Conservation (phyloP, 2,329 filamentous ascomycete genomes). For the Cladosporium velox region DNA sequence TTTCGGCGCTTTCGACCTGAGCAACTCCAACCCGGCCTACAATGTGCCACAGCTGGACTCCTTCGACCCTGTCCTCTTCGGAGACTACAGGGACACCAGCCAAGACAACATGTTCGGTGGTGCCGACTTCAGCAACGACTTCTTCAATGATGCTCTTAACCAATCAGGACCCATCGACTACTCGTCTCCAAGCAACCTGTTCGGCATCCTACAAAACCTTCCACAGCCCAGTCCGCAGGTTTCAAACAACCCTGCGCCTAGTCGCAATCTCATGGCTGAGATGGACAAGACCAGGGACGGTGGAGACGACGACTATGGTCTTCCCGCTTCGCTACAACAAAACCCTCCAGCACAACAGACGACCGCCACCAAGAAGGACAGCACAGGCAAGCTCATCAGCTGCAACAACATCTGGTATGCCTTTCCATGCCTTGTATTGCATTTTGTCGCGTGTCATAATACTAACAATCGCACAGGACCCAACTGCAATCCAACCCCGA, state of each 20-base stretch:
- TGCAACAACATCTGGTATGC: slow-evolving; percentile 93
- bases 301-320: slow-evolving; percentile 63
- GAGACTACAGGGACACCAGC: slow-evolving; percentile 87
- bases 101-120: slow-evolving; percentile 71
- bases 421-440: background rate
- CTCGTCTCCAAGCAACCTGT: slow-evolving; percentile 73
- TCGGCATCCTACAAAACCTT: slow-evolving; percentile 50
- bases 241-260: slow-evolving; percentile 30
- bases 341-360: slow-evolving; percentile 13
- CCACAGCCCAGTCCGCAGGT: slow-evolving; percentile 23
- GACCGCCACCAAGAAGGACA: slow-evolving; percentile 25
- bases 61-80: slow-evolving; percentile 90
- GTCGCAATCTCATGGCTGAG: slow-evolving; percentile 67
- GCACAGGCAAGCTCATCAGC: slow-evolving; percentile 63
- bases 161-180: slow-evolving; percentile 59
- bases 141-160: slow-evolving; percentile 63
- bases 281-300: slow-evolving; percentile 75
- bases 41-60: slow-evolving; percentile 56
- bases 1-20: slow-evolving; percentile 22
- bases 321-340: slow-evolving; percentile 24
- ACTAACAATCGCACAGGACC: slow-evolving; percentile 68
- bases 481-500: slow-evolving; percentile 83
- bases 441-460: background rate
- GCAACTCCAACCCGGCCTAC: slow-evolving; percentile 30
- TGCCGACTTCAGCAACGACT: slow-evolving; percentile 74